Base-by-base conservation (phyloP, 1,284 basidiomycete genomes). In the Melampsora medusae region DNA sequence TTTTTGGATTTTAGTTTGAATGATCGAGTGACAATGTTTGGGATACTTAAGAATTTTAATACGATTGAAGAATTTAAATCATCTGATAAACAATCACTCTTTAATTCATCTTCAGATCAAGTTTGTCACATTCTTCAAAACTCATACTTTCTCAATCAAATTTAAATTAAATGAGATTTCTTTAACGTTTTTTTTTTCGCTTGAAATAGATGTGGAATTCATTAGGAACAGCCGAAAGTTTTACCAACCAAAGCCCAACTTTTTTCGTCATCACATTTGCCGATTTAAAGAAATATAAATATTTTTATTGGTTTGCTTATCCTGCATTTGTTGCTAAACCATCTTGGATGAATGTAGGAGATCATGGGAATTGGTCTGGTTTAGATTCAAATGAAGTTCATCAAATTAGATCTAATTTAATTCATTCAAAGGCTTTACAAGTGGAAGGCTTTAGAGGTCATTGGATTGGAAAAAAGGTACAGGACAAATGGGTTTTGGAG, bases 301-400 rank as follows among this genome's bases (percentile, higher is more conserved):
- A 93, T 83, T 94, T 91, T 82, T 97, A 99, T 84, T 98, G 96
- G 95, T 97, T 97, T 81, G 92, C 92, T 0, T 97, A 97, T 83
- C 97, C 97, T 0, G 93, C 93, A 0, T 89, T 98, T 76, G 88
- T 91, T 0, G 86, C 79, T 0, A 79, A 79, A 49, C 80, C 81
- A 0, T 74, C 78, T 2, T 82, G 81, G 81, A 69, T 72, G 7
- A 31, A 59, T 64, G 7, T 38, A 16, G 22, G 22, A 33, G 16
- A 53, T 67, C 50, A 48, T 16, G n/a, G 22, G 22, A 22, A 7
- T 59, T 75, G 65, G 50, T 48, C 66, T 17, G 53, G n/a, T 9
- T 61, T 66, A 2, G 31, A 62, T n/a, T 50, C 56, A 7, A 38
- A 66, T 42, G 33, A 74, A 19, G 17, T 53, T 17, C 33, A 59